These are phyloP conservation scores for Butyriboletus appendiculatus DNA, from an alignment of 1,284 basidiomycete species.

Conservation along the genomic window DNA sequence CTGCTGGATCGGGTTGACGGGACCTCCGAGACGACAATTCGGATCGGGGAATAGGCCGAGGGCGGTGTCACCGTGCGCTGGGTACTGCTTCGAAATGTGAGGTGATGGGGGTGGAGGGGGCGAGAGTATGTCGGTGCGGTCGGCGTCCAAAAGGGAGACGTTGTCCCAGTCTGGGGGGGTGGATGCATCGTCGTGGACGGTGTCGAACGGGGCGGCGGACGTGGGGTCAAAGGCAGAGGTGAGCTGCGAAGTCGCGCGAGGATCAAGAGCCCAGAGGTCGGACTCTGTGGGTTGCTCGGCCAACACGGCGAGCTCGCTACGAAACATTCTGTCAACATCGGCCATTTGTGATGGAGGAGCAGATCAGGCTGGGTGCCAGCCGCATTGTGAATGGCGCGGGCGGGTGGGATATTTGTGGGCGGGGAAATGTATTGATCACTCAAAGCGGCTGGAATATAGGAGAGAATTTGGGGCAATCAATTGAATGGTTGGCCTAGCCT, in stretches of 20 bases:
- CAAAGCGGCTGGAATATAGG: constrained; percentile 12
- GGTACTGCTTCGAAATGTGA: background rate
- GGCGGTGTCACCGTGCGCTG: background rate
- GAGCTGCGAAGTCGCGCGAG: background rate
- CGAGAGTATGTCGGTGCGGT: background rate
- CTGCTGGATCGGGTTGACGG: background rate
- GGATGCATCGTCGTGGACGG: background rate
- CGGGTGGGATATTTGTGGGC: constrained; percentile 4
- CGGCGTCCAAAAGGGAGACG: background rate
- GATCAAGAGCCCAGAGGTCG: constrained; percentile 9
- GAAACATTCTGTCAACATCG: constrained; percentile 29
- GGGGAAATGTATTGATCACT: constrained; percentile 19
- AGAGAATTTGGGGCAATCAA: background rate
- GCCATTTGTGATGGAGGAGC: constrained; percentile 13
- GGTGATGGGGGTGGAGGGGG: background rate
- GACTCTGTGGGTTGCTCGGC: constrained; percentile 8
- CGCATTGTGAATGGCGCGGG: constrained; percentile 15
- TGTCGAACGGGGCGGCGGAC: background rate
- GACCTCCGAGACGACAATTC: constrained; percentile 2
- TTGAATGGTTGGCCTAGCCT: constrained; percentile 5
- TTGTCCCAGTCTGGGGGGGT: background rate
- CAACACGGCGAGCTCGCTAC: constrained; percentile 19
- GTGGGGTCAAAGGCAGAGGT: background rate
- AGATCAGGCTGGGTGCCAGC: constrained; percentile 2
- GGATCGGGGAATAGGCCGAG: constrained; percentile 16